Evolutionary conservation across 2,329 filamentous ascomycete species (phyloP).

Genomic region (Pseudocercospora macadamiae): DNA sequence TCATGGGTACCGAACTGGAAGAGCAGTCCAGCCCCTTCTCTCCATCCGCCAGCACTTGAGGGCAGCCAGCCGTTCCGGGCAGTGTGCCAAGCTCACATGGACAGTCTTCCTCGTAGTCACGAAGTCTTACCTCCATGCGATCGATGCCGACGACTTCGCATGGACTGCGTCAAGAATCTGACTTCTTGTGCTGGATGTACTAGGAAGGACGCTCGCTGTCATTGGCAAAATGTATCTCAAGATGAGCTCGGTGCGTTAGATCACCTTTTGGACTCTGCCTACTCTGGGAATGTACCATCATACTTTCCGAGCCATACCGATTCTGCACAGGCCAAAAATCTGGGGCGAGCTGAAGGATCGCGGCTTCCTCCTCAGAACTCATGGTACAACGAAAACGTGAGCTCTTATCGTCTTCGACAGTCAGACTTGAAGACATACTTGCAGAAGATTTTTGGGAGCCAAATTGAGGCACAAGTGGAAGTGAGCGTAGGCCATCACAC

Average conservation of each 20-base stretch:
- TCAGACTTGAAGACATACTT: too few species aligned
- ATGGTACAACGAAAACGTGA: too few species aligned
- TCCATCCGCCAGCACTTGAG: conserved; percentile 40
- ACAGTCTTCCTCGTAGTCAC: conserved; percentile 73
- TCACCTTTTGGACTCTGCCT: conserved; percentile 33
- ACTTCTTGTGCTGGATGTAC: conserved; percentile 87
- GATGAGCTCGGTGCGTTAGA: conserved; percentile 58
- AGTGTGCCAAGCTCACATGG: conserved; percentile 63
- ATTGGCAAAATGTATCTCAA: conserved; percentile 78
- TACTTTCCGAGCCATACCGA: conserved; percentile 9
- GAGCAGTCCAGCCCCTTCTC: too few species aligned
- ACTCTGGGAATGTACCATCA: conserved; percentile 7
- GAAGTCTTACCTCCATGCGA: conserved; percentile 82
- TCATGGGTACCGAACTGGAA: conserved; percentile 4
- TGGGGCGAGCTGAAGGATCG: too few species aligned
- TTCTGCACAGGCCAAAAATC: conserved; percentile 19
- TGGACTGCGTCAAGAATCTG: conserved; percentile 82
- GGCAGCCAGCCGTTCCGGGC: conserved; percentile 41
- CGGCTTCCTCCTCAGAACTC: too few species aligned
- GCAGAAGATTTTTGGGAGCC: too few species aligned
- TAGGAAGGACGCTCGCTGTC: conserved; percentile 86
- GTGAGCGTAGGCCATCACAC: not conserved
- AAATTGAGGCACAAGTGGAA: too few species aligned
- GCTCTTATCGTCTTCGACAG: too few species aligned
- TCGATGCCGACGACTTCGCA: conserved; percentile 75